phyloP scores from a whole-genome alignment of 2,329 filamentous ascomycete genomes.

The Xenoacremonium recifei region DNA sequence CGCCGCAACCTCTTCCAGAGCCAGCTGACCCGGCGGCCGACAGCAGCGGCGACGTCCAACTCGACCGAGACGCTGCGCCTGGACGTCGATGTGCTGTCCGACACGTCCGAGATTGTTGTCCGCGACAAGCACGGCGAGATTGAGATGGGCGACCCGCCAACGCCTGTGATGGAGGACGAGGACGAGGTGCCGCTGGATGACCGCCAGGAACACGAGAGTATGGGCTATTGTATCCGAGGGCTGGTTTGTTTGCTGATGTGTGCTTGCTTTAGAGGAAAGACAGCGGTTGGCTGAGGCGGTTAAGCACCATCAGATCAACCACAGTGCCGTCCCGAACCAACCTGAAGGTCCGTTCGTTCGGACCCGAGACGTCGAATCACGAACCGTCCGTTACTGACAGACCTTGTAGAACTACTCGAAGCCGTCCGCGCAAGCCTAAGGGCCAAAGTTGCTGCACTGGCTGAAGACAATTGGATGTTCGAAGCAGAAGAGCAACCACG shows the following conservation, averaged over 20 bases:
- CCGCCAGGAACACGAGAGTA: constrained; percentile 55
- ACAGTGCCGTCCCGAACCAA: constrained; percentile 56
- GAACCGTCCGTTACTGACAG: constrained; percentile 10
- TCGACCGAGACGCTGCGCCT: constrained; percentile 48
- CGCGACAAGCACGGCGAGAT: constrained; percentile 63
- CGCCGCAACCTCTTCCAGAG: constrained; percentile 57
- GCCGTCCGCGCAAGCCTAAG: constrained; percentile 68
- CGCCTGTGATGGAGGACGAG: constrained; percentile 51
- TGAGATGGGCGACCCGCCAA: constrained; percentile 56
- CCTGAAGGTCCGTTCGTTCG: constrained; percentile 58
- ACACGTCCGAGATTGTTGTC: constrained; percentile 58
- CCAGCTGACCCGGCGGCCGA: constrained; percentile 57
- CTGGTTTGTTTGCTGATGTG: no score
- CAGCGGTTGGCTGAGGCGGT: constrained; percentile 61
- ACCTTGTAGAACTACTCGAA: constrained; percentile 62
- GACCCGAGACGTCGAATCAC: no score
- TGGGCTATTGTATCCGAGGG: constrained; percentile 20
- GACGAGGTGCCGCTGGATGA: constrained; percentile 58
- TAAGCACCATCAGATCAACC: constrained; percentile 57
- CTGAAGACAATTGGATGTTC: constrained; percentile 91
- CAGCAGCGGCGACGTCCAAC: constrained; percentile 36
- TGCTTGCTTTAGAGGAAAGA: constrained; percentile 52
- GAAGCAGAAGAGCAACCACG: constrained; percentile 61
- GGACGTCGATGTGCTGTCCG: constrained; percentile 45
- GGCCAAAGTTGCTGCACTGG: constrained; percentile 69